Evolutionary conservation across 495 filamentous ascomycete species (phyloP).

Genomic region (Halenospora varia): DNA sequence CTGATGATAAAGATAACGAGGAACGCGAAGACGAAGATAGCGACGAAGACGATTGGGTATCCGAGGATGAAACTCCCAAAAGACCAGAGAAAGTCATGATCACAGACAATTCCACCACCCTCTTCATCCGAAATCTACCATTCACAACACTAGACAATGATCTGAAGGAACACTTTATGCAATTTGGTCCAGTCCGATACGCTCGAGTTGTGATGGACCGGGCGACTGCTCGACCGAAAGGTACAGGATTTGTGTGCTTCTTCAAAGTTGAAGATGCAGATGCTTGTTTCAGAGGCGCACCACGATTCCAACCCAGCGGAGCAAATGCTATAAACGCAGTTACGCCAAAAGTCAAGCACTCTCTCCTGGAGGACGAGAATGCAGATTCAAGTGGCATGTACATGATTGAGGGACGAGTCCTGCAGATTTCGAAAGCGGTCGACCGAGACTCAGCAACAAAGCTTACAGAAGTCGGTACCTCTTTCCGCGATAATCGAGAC

Average conservation of each 20-base stretch:
- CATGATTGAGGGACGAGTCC: constrained; percentile 81
- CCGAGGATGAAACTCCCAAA: constrained; percentile 32
- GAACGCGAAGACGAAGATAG: constrained; percentile 33
- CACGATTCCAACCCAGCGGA: constrained; percentile 38
- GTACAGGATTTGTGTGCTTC: constrained; percentile 95
- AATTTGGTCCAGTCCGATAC: constrained; percentile 83
- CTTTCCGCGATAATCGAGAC: constrained; percentile 61
- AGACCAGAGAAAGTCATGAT: constrained; percentile 29
- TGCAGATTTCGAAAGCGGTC: constrained; percentile 82
- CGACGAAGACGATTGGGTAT: constrained; percentile 36
- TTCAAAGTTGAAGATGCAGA: constrained; percentile 68
- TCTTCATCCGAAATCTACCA: constrained; percentile 94
- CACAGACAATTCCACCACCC: constrained; percentile 61
- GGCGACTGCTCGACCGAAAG: constrained; percentile 77
- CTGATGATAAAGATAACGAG: constrained; percentile 27
- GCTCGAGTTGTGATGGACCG: constrained; percentile 84
- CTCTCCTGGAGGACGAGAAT: constrained; percentile 77
- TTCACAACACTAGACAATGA: constrained; percentile 77
- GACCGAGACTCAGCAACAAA: constrained; percentile 70
- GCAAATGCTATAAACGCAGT: constrained; percentile 34
- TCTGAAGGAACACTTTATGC: constrained; percentile 75
- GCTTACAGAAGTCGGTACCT: constrained; percentile 64
- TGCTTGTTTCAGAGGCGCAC: constrained; percentile 68
- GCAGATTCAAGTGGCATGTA: constrained; percentile 75
- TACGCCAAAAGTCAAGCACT: constrained; percentile 54